Percentiles rank a stretch among this genome's conserved stretches.
Evolutionary conservation across 1,284 basidiomycete genomes (phyloP).

Genomic region (Meripilus lineatus): DNA sequence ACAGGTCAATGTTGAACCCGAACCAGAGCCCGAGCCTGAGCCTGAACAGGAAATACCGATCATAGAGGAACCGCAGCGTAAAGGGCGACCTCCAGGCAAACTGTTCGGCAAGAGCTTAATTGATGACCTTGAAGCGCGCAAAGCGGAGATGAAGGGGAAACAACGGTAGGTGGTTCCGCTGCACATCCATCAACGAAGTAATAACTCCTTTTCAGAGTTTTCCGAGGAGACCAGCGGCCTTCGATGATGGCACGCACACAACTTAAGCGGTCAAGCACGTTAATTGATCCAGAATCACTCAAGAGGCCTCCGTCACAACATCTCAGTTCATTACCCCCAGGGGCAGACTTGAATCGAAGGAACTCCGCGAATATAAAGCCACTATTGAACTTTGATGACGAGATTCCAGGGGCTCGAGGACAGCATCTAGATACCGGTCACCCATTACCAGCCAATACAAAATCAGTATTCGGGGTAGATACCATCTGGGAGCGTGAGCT

Average conservation of each 20-base stretch:
- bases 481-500: constrained; percentile 79
- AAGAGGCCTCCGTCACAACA: constrained; percentile 42
- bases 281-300: constrained; percentile 68
- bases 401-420: constrained; percentile 26
- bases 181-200: constrained; percentile 3
- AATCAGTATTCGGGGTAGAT: constrained; percentile 81
- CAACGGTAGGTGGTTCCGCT: constrained; percentile 49
- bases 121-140: constrained; percentile 73
- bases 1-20: constrained; percentile 50
- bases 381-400: constrained; percentile 57
- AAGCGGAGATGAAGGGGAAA: constrained; percentile 68
- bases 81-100: constrained; percentile 62
- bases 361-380: constrained; percentile 50
- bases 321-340: constrained; percentile 37
- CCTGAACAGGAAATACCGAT: constrained; percentile 27
- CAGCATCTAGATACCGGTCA: constrained; percentile 10
- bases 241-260: constrained; percentile 77
- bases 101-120: constrained; percentile 77
- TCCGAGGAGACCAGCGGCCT: constrained; percentile 71
- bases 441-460: constrained; percentile 29
- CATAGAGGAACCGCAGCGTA: constrained; percentile 31
- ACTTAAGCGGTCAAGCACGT: constrained; percentile 50
- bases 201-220: constrained; percentile 41
- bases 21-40: constrained; percentile 32
- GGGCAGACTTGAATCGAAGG: constrained; percentile 36